These are phyloP conservation scores for Daphne laureola DNA, from an alignment of 441 rosid species.

Conservation along the genomic window DNA sequence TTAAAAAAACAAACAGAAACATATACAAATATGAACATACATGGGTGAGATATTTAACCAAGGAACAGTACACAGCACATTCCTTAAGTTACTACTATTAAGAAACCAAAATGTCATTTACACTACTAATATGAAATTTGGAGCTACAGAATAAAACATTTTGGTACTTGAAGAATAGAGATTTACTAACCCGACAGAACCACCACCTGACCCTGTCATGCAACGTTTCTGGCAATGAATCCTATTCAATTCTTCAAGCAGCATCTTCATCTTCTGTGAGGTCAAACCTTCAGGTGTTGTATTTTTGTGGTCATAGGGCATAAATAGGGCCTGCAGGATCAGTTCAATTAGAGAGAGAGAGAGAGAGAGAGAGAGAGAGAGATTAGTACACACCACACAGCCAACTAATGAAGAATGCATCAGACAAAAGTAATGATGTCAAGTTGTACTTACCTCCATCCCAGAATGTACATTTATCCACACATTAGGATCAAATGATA, in stretches of 20 bases:
- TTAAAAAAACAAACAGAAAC: no score
- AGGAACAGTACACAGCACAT: no score
- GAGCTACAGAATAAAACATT: no score
- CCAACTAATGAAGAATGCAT: constrained; percentile 4
- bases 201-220: constrained; percentile 96
- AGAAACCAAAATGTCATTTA: no score
- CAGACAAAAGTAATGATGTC: constrained; percentile 1
- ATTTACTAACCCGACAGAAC: constrained; percentile 92
- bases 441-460: constrained; percentile 65
- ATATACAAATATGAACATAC: no score
- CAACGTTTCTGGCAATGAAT: constrained; percentile 73
- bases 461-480: constrained; percentile 99
- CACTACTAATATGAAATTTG: no score
- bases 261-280: constrained; percentile 48
- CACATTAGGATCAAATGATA: constrained; percentile 86
- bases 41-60: no score
- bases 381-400: constrained; percentile 6
- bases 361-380: constrained; percentile 1
- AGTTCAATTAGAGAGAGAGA: constrained; percentile 1
- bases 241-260: constrained; percentile 72
- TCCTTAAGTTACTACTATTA: no score
- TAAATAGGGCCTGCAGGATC: constrained; percentile 69
- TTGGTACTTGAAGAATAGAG: constrained; percentile 1
- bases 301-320: constrained; percentile 98
- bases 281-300: constrained; percentile 69